These are phyloP conservation scores for Chaetomiaceae sp. DNA, from an alignment of 2,329 filamentous ascomycete genomes.

Conservation along the genomic window DNA sequence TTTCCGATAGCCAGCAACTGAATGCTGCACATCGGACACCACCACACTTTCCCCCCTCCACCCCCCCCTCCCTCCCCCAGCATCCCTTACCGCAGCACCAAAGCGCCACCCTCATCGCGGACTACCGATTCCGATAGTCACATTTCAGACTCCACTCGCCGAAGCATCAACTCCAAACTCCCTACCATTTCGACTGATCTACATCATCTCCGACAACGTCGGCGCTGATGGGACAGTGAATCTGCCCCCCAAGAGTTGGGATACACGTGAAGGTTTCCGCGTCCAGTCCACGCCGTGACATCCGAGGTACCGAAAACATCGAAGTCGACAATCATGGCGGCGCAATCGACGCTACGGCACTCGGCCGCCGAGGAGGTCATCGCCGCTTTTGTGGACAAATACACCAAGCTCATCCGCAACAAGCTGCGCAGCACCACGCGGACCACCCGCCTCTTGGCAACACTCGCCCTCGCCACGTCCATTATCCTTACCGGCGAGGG, in stretches of 20 bases:
- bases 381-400: slow-evolving; percentile 58
- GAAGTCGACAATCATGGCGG: slow-evolving; percentile 59
- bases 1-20: background rate
- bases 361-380: slow-evolving; percentile 64
- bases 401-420: slow-evolving; percentile 48
- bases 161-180: no score
- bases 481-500: slow-evolving; percentile 79
- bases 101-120: no score
- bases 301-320: background rate
- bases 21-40: background rate
- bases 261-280: slow-evolving; percentile 14
- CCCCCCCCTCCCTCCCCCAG: no score
- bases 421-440: slow-evolving; percentile 62
- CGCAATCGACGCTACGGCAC: slow-evolving; percentile 75
- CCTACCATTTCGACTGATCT: no score
- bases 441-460: slow-evolving; percentile 68
- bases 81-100: no score
- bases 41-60: no score
- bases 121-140: no score
- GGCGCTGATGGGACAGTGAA: slow-evolving; percentile 19
- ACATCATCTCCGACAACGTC: background rate
- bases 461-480: slow-evolving; percentile 68
- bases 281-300: slow-evolving; percentile 15
- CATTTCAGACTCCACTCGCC: no score
- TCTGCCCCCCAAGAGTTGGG: slow-evolving; percentile 19